These are phyloP conservation scores for Fusarium beomiforme DNA, from an alignment of 2,329 filamentous ascomycete genomes.

Conservation along the genomic window DNA sequence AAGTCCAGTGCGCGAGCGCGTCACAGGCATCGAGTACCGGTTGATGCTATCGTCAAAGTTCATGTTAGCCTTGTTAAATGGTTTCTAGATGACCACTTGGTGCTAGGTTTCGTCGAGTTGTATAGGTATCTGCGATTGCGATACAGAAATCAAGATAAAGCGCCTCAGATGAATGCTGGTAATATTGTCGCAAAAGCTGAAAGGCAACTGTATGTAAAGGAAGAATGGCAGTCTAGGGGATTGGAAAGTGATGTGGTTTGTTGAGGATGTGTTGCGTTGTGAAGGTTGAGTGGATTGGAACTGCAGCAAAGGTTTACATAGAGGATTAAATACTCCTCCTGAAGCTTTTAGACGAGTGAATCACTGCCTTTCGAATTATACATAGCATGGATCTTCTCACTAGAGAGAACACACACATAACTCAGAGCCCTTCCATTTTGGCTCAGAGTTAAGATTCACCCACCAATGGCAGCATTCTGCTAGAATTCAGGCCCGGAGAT, in stretches of 20 bases:
- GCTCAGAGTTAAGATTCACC: neutral
- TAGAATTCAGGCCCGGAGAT: neutral
- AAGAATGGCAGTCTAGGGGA: neutral
- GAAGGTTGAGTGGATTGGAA: neutral
- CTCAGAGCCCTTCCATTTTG: neutral
- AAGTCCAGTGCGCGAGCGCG: constrained; percentile 72
- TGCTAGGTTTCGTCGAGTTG: neutral
- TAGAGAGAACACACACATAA: constrained; percentile 5
- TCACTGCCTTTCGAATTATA: constrained; percentile 7
- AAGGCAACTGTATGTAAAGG: neutral
- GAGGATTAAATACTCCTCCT: constrained; percentile 24
- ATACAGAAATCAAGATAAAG: neutral
- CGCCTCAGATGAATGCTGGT: neutral
- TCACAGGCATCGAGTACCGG: constrained; percentile 94
- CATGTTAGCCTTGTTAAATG: constrained; percentile 33
- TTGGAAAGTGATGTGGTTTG: neutral
- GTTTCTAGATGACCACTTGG: neutral
- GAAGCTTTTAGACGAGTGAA: constrained; percentile 12
- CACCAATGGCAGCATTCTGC: neutral
- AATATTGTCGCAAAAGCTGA: neutral
- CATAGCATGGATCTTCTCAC: constrained; percentile 6
- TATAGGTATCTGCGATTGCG: neutral
- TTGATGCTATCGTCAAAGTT: constrained; percentile 69
- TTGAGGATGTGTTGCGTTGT: neutral
- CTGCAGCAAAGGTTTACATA: neutral